phyloP scores from a whole-genome alignment of 1,284 basidiomycete species.

The Pseudozyma sp. region DNA sequence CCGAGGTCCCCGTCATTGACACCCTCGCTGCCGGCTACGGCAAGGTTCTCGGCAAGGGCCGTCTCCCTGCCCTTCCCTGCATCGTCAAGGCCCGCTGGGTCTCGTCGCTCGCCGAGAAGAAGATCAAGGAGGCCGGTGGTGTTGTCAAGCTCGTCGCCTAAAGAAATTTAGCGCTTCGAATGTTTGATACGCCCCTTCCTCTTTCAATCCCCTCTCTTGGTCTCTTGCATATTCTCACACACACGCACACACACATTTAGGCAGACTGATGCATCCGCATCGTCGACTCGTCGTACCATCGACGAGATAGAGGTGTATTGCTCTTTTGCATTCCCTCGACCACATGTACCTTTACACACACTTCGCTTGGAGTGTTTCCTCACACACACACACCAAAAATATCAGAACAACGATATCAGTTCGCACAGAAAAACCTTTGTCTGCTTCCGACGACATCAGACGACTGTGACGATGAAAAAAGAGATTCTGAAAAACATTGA shows the following conservation, averaged over 20 bases:
- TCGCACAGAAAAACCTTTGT: constrained; percentile 22
- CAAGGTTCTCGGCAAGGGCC: constrained; percentile 69
- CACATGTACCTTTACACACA: constrained; percentile 30
- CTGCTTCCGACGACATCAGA: too few relatives aligned
- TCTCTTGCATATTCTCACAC: constrained; percentile 17
- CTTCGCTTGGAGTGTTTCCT: background rate
- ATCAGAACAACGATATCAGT: constrained; percentile 43
- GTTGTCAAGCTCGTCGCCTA: constrained; percentile 65
- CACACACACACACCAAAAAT: constrained; percentile 41
- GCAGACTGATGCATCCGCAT: background rate
- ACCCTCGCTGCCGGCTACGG: constrained; percentile 68
- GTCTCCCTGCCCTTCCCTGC: constrained; percentile 64
- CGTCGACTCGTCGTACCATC: background rate
- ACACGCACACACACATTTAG: constrained; percentile 1
- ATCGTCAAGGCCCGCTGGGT: constrained; percentile 69
- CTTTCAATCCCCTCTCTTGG: background rate
- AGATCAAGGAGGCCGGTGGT: constrained; percentile 69
- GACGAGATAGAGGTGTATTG: background rate
- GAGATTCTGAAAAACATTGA: background rate
- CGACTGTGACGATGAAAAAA: background rate
- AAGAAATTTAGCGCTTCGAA: constrained; percentile 8
- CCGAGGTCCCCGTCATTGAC: constrained; percentile 69
- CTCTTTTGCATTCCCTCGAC: background rate
- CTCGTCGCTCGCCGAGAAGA: constrained; percentile 68
- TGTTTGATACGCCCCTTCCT: constrained; percentile 1